Conservation (phyloP, 2,329 filamentous ascomycete species). For the Cytospora paraplurivora region DNA sequence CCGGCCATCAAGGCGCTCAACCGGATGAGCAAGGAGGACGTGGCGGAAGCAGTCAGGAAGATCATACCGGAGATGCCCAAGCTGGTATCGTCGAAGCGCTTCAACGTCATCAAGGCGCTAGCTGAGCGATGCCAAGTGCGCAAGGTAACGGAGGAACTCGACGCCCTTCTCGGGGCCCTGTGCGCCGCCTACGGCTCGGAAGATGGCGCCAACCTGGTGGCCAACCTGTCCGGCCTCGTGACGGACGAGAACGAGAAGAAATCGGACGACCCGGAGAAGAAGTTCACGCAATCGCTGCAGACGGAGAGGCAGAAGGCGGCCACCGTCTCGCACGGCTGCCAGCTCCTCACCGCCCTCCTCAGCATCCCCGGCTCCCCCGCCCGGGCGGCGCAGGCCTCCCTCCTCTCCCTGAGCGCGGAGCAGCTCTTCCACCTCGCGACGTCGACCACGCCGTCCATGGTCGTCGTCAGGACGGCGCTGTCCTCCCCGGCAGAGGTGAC, state of each 20-base stretch:
- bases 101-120: conserved; percentile 76
- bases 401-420: conserved; percentile 60
- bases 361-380: conserved; percentile 68
- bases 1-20: conserved; percentile 82
- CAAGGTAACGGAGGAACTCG: conserved; percentile 30
- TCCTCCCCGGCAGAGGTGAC: conserved; percentile 50
- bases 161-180: conserved; percentile 55
- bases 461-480: conserved; percentile 55
- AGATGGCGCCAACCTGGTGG: conserved; percentile 50
- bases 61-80: conserved; percentile 73
- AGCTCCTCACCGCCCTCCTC: conserved; percentile 81
- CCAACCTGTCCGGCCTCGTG: conserved; percentile 52
- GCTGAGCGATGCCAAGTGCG: conserved; percentile 81
- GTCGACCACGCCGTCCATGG: conserved; percentile 50
- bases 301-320: conserved; percentile 59
- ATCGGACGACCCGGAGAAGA: conserved; percentile 33
- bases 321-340: conserved; percentile 69
- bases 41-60: conserved; percentile 70
- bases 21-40: conserved; percentile 82
- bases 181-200: conserved; percentile 49
- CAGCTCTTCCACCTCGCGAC: conserved; percentile 66
- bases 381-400: conserved; percentile 72
- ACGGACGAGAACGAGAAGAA: conserved; percentile 33
- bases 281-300: conserved; percentile 36
- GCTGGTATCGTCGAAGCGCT: conserved; percentile 74